These are phyloP conservation scores for Amanita brunnescens DNA, from an alignment of 768 basidiomycete genomes.

Conservation along the genomic window DNA sequence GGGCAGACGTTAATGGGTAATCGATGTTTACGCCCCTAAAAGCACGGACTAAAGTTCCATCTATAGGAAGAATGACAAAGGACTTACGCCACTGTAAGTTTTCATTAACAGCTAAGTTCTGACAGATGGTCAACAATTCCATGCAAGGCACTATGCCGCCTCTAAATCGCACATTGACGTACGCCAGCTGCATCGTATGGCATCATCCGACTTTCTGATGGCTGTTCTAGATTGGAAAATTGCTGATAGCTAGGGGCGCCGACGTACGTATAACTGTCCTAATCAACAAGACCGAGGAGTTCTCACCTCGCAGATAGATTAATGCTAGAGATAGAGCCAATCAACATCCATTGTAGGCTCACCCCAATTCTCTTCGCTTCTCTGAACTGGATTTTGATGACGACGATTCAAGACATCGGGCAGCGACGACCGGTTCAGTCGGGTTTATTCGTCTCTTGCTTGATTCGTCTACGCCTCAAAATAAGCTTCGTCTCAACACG, in stretches of 20 bases:
- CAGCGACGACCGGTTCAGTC: constrained; percentile 89
- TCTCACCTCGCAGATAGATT: constrained; percentile 49
- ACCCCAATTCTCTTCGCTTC: constrained; percentile 15
- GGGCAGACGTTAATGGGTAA: constrained; percentile 66
- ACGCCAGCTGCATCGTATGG: constrained; percentile 20
- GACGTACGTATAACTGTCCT: constrained; percentile 57
- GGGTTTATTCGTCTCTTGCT: constrained; percentile 86
- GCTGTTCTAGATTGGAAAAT: constrained; percentile 67
- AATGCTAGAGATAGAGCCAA: constrained; percentile 92
- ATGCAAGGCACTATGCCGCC: constrained; percentile 79
- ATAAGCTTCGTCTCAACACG: constrained; percentile 81
- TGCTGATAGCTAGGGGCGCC: constrained; percentile 80
- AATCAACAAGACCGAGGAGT: constrained; percentile 23
- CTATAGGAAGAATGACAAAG: constrained; percentile 65
- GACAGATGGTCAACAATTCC: constrained; percentile 13
- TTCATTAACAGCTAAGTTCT: constrained; percentile 8
- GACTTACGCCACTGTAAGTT: constrained; percentile 73
- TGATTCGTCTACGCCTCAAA: constrained; percentile 64
- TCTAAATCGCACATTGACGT: constrained; percentile 87
- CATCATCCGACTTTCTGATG: constrained; percentile 19
- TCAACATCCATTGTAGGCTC: constrained; percentile 76
- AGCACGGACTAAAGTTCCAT: background rate
- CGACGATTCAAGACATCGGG: constrained; percentile 64
- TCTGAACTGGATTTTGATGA: constrained; percentile 10
- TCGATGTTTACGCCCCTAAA: constrained; percentile 14